Evolutionary conservation across 805 yeast genomes (phyloP).

Genomic region (Metschnikowia picachoensis): DNA sequence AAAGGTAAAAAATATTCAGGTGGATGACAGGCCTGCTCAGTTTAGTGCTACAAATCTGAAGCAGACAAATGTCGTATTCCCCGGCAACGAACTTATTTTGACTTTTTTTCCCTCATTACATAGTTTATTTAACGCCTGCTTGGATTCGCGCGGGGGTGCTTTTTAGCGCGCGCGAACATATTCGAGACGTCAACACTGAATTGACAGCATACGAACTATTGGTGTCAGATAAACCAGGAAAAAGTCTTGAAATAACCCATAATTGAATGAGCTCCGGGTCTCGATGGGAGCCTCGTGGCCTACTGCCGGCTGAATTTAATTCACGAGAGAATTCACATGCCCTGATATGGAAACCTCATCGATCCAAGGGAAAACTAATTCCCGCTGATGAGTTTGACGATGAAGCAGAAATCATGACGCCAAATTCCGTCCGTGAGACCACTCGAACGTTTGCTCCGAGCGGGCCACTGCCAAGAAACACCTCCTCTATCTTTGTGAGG

Average conservation of each 20-base stretch:
- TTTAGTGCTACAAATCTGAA: too few species aligned
- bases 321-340: background rate
- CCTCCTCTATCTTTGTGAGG: background rate
- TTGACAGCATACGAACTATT: too few species aligned
- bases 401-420: slow-evolving; percentile 4
- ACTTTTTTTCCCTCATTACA: too few species aligned
- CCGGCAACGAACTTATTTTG: too few species aligned
- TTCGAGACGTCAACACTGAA: too few species aligned
- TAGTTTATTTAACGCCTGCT: too few species aligned
- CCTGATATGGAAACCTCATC: slow-evolving; percentile 2
- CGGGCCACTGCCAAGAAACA: background rate
- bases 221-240: too few species aligned
- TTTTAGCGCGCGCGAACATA: too few species aligned
- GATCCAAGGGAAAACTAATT: background rate
- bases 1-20: background rate
- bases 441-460: background rate
- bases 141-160: too few species aligned
- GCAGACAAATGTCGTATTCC: too few species aligned
- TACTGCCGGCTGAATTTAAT: slow-evolving; percentile 7
- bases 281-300: slow-evolving; percentile 1
- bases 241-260: too few species aligned
- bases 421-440: slow-evolving; percentile 1
- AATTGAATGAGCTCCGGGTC: background rate
- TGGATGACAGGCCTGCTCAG: too few species aligned
- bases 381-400: slow-evolving; percentile 7